phyloP scores from a whole-genome alignment of 768 basidiomycete species.

The Calvatia gigantea region DNA sequence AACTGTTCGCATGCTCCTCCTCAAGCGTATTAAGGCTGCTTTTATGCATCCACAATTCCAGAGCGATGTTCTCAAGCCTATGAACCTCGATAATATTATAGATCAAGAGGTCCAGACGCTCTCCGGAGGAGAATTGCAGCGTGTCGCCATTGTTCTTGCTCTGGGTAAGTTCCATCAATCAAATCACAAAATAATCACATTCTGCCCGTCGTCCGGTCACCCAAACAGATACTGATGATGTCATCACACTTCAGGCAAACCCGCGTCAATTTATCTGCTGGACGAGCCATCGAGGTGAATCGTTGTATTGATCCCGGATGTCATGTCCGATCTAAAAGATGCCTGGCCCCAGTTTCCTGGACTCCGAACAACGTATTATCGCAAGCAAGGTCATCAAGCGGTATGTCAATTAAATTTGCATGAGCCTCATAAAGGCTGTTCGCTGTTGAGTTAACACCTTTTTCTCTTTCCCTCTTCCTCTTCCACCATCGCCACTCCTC shows the following conservation, averaged over 20 bases:
- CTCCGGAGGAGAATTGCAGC: slow-evolving; percentile 97
- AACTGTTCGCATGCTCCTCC: slow-evolving; percentile 89
- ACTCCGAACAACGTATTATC: slow-evolving; percentile 99
- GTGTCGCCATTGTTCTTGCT: slow-evolving; percentile 94
- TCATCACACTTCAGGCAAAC: slow-evolving; percentile 45
- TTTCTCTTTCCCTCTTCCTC: background rate
- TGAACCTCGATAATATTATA: slow-evolving; percentile 91
- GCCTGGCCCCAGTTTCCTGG: slow-evolving; percentile 68
- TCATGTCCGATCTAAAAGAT: background rate
- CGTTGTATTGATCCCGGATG: background rate
- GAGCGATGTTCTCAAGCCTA: slow-evolving; percentile 95
- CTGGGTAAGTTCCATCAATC: slow-evolving; percentile 58
- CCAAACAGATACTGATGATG: background rate
- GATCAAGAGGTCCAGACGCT: slow-evolving; percentile 98
- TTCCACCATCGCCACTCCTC: background rate
- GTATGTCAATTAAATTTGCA: slow-evolving; percentile 31
- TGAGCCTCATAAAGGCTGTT: background rate
- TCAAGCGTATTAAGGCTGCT: slow-evolving; percentile 91
- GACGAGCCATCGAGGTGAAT: slow-evolving; percentile 86
- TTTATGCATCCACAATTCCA: slow-evolving; percentile 99
- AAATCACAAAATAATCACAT: background rate
- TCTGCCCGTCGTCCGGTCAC: background rate
- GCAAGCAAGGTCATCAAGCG: slow-evolving; percentile 98
- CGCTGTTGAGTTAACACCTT: background rate
- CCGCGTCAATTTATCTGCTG: slow-evolving; percentile 87